Evolutionary conservation across 2,329 filamentous ascomycete genomes (phyloP).

Genomic region (Sporothrix sp.): DNA sequence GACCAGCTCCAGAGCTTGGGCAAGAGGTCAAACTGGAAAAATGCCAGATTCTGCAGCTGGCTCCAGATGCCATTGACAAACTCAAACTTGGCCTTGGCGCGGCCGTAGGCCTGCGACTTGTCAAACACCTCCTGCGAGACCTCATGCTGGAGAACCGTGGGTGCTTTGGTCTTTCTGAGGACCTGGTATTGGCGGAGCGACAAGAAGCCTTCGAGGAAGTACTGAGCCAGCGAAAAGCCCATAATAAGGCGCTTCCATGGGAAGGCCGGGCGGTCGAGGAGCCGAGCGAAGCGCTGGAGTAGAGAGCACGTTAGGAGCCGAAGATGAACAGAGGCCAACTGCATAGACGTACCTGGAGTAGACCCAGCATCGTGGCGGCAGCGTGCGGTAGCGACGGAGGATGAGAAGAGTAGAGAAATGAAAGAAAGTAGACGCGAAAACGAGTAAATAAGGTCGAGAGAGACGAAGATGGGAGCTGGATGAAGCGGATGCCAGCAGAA

Average conservation of each 20-base stretch:
- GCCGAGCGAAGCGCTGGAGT: slow-evolving; percentile 60
- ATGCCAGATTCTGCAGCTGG: slow-evolving; percentile 78
- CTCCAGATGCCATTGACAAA: slow-evolving; percentile 73
- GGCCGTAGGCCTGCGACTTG: slow-evolving; percentile 91
- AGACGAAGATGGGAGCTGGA: neutral
- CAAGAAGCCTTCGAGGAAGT: slow-evolving; percentile 80
- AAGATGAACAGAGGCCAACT: too few species aligned
- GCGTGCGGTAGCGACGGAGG: neutral
- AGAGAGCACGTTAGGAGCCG: neutral
- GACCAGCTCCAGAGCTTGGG: slow-evolving; percentile 83
- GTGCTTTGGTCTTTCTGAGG: slow-evolving; percentile 67
- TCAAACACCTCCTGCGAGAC: slow-evolving; percentile 86
- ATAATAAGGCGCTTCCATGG: slow-evolving; percentile 97
- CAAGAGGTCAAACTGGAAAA: slow-evolving; percentile 84
- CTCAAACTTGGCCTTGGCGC: slow-evolving; percentile 86
- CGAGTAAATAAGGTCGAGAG: too few species aligned
- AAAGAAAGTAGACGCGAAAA: too few species aligned
- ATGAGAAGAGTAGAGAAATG: too few species aligned
- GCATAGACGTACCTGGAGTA: slow-evolving; percentile 29
- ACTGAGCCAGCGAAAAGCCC: slow-evolving; percentile 88
- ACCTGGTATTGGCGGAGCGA: slow-evolving; percentile 84
- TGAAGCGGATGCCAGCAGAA: too few species aligned
- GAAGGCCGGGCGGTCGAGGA: slow-evolving; percentile 84
- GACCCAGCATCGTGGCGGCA: slow-evolving; percentile 31
- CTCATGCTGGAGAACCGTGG: slow-evolving; percentile 79